Evolutionary conservation across 352 stramenopile species (phyloP), one percentile per base, ranked within the genome.

Genomic region (Thraustotheca clavata): DNA sequence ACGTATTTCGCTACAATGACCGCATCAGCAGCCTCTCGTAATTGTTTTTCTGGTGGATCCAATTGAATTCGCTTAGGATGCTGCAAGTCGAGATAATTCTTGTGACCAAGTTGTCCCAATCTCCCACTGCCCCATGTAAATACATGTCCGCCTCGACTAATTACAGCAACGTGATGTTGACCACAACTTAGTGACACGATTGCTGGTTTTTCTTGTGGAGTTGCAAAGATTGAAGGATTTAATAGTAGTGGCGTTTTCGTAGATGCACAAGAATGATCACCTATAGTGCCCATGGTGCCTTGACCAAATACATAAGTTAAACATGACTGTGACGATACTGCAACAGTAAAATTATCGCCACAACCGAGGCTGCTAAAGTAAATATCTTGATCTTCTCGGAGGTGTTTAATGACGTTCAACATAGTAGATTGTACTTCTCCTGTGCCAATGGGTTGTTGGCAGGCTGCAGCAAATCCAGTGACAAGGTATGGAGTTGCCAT

Each of bases 111-210:
- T 33, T 91, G 82, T 9, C 80, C 82, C 52, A 83, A 80, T 49
- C 88, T 88, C 69, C 87, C 89, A 62, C 73, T 76, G 14, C 83
- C 79, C 79, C 83, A 91, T 14, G 80, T 89, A 59, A 87, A 90
- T 0, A 91, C 71, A 24, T 70, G 72, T 0, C 80, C 77, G 22
- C 81, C 70, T 14, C 70, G 72, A 4, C 80, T 91, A 22, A 86
- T 72, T 22, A 88, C 71, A 38, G 77, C 80, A 0, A 70, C 73
- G 66, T 91, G 83, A 52, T 89, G 80, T 67, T 90, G 88, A 2
- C 83, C 80, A 29, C 83, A 91, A 11, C 76, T 81, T 11, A 90
- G 60, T 12, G 74, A 71, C 9, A 75, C 32, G 27, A 89, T 67
- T 1, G 61, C 70, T n/a, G 86, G 40, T 1, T 67, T 63, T 14